Conservation (phyloP, 2,329 filamentous ascomycete genomes). For the Diplodia mutila region DNA sequence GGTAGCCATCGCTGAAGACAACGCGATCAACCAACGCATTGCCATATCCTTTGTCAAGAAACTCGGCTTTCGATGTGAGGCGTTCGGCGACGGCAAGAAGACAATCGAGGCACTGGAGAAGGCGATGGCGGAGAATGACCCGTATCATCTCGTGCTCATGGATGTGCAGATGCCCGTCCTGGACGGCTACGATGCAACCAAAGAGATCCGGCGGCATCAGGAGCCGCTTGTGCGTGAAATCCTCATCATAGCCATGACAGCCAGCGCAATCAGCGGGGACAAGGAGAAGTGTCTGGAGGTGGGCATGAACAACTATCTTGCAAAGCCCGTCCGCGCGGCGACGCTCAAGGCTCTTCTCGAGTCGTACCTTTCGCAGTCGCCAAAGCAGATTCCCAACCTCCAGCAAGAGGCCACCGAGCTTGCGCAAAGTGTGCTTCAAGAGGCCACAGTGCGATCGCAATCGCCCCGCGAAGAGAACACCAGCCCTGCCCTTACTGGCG, state of each 20-base stretch:
- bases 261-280: conserved; percentile 90
- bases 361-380: conserved; percentile 61
- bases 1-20: conserved; percentile 94
- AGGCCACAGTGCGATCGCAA: not conserved
- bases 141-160: conserved; percentile 88
- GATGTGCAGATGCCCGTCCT: conserved; percentile 95
- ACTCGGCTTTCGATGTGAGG: conserved; percentile 83
- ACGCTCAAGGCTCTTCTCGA: conserved; percentile 84
- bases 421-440: conserved; percentile 36
- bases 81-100: conserved; percentile 86
- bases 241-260: conserved; percentile 97
- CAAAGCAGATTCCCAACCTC: conserved; percentile 49
- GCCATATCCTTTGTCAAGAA: conserved; percentile 88
- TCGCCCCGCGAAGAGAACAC: not conserved
- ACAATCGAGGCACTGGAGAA: conserved; percentile 83
- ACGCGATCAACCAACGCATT: conserved; percentile 91
- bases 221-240: conserved; percentile 78
- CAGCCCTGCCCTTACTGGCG: not conserved
- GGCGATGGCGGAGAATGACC: conserved; percentile 70
- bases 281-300: conserved; percentile 93
- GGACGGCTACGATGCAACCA: conserved; percentile 90
- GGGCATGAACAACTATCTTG: conserved; percentile 97
- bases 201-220: conserved; percentile 75
- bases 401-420: conserved; percentile 51
- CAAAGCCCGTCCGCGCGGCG: conserved; percentile 90